These are phyloP conservation scores for Gossypium bickii DNA, from an alignment of 345 rosid species.

Conservation along the genomic window DNA sequence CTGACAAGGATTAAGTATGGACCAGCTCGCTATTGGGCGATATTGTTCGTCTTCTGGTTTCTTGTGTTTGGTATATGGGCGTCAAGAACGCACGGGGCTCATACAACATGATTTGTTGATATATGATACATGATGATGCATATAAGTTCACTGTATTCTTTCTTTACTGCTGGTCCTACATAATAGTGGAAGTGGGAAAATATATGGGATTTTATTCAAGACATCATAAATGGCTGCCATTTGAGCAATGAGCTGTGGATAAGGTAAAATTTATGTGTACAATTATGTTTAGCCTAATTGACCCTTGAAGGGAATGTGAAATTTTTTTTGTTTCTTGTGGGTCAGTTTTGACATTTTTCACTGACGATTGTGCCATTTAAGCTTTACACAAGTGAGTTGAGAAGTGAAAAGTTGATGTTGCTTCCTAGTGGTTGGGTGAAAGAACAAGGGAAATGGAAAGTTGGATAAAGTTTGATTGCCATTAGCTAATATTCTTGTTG, in stretches of 20 bases:
- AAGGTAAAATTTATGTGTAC: neutral
- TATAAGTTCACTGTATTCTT: slow-evolving; percentile 8
- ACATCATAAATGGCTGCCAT: neutral
- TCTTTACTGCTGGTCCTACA: slow-evolving; percentile 5
- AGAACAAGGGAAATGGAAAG: too few species aligned
- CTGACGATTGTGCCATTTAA: neutral
- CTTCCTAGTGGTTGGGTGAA: neutral
- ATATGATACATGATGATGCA: slow-evolving; percentile 14
- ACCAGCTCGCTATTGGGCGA: slow-evolving; percentile 98
- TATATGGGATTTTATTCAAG: neutral
- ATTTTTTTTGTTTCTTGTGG: neutral
- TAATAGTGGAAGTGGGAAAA: neutral
- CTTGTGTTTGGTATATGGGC: slow-evolving; percentile 98
- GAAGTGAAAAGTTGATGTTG: neutral
- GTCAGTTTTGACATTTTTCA: neutral
- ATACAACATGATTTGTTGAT: slow-evolving; percentile 33
- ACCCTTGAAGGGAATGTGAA: neutral
- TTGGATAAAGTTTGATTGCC: too few species aligned
- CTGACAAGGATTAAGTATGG: slow-evolving; percentile 94
- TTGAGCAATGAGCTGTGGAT: slow-evolving; percentile 2
- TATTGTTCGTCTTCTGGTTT: slow-evolving; percentile 95
- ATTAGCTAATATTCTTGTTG: too few species aligned
- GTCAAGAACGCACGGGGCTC: slow-evolving; percentile 62
- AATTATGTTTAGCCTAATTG: neutral
- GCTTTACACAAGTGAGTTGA: neutral